Evolutionary conservation across 2,329 filamentous ascomycete genomes (phyloP).

Genomic region (Pseudogymnoascus sp.): DNA sequence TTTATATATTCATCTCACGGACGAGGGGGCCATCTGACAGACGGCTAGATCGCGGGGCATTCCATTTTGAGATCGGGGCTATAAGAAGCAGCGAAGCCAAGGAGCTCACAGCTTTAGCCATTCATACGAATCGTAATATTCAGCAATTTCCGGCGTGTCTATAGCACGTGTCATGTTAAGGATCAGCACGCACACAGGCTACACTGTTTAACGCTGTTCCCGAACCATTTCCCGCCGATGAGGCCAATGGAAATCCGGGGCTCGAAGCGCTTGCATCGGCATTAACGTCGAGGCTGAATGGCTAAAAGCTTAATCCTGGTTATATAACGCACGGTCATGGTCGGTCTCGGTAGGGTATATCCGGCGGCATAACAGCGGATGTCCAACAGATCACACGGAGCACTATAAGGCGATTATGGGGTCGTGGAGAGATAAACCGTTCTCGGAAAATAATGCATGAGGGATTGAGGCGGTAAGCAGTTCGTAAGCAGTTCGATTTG

Average conservation of each 20-base stretch:
- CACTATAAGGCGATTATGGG: not conserved
- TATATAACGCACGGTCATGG: not conserved
- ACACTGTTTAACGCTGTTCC: not conserved
- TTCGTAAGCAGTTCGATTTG: not conserved
- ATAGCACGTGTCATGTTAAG: not conserved
- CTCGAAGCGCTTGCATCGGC: not conserved
- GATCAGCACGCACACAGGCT: not conserved
- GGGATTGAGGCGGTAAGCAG: not conserved
- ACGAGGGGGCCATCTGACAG: not conserved
- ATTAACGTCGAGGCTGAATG: not conserved
- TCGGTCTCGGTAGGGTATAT: not conserved
- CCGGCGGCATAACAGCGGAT: not conserved
- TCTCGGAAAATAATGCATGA: not conserved
- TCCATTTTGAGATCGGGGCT: not conserved
- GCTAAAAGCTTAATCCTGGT: constrained; percentile 1
- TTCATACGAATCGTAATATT: not conserved
- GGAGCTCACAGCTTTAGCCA: not conserved
- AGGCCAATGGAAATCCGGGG: not conserved
- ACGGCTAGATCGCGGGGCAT: not conserved
- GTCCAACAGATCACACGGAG: not conserved
- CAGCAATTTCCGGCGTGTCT: not conserved
- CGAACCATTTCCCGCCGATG: not conserved
- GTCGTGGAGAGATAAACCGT: not conserved
- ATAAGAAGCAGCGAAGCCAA: not conserved
- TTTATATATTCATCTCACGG: not conserved